phyloP scores from a whole-genome alignment of 78 protist species.

The Monocercomonoides exilis region DNA sequence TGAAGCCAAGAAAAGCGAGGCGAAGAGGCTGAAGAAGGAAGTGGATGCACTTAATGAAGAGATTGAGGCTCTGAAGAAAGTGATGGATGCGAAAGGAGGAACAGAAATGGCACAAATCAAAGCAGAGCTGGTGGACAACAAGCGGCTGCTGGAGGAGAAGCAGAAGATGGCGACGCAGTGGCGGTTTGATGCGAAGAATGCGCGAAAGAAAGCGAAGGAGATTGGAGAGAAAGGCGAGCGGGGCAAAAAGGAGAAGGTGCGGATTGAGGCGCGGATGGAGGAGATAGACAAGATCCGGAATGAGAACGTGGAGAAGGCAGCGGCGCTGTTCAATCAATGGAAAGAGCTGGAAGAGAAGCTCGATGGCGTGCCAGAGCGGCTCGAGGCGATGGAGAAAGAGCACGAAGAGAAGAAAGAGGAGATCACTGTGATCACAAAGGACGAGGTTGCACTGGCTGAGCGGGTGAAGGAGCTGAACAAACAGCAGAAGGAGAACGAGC shows the following conservation, averaged over 20 bases:
- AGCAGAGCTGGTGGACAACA: neutral
- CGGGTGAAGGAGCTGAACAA: neutral
- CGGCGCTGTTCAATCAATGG: neutral
- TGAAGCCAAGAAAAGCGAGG: no score
- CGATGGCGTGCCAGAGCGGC: slow-evolving; percentile 9
- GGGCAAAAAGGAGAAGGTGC: neutral
- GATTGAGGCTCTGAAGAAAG: neutral
- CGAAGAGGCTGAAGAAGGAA: no score
- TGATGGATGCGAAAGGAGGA: neutral
- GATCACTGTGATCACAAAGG: neutral
- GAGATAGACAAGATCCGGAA: neutral
- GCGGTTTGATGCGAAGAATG: neutral
- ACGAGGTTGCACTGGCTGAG: neutral
- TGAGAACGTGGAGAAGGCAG: neutral
- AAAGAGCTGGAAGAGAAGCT: slow-evolving; percentile 1
- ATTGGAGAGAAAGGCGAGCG: neutral
- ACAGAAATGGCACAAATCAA: neutral
- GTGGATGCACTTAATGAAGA: no score
- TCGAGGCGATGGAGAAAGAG: no score
- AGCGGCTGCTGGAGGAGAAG: neutral
- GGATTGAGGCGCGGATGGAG: neutral
- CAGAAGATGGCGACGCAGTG: neutral
- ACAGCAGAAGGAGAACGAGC: neutral
- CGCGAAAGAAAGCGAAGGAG: neutral
- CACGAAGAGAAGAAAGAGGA: slow-evolving; percentile 19